Base-by-base conservation (phyloP, 768 basidiomycete species). In the Trametes cingulata region DNA sequence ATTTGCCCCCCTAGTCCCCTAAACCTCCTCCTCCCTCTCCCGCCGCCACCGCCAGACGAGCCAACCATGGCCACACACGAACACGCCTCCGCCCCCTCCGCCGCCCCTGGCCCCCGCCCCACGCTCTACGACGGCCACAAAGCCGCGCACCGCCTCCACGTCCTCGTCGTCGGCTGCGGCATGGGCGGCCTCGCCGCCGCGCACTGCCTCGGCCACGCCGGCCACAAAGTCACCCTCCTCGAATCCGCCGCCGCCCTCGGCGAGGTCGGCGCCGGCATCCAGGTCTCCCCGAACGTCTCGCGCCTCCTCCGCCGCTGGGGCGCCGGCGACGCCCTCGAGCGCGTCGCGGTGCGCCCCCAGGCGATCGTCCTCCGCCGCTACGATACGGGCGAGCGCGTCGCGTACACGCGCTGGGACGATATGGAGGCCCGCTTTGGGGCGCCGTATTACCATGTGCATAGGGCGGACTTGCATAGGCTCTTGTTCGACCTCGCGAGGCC, bases 261-360 rank as follows among this genome's bases (percentile, higher is more conserved):
- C n/a, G 77, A 78, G 53, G 76, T 77, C 37, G 76, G 76, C 59
- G 76, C 77, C 0, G 76, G 77, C 52, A 77, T 78, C 64, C 77
- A 78, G 60, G 76, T 79, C 49, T 68, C 77, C 6, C 77, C 77
- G 7, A 79, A 79, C 61, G 67, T 76, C 43, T 69, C 70, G 33
- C 73, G 76, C 12, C 68, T 78, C 3, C 67, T 79, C 20, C 46
- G 62, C 5, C 66, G 74, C n/a, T 79, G 77, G 76, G 77, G 77
- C 4, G 69, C 76, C 40, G 72, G 68, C 0, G 59, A 70, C 22
- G 65, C 57, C 5, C 68, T 78, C 35, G 68, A 65, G 35, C 48
- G 65, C n/a, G 63, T 68, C 48, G 75, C 69, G 14, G 77, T 79
- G 15, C 49, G 67, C 20, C 77, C 77, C 0, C 70, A 75, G 20